phyloP scores from a whole-genome alignment of 345 rosid species.

The Brassica carinata region DNA sequence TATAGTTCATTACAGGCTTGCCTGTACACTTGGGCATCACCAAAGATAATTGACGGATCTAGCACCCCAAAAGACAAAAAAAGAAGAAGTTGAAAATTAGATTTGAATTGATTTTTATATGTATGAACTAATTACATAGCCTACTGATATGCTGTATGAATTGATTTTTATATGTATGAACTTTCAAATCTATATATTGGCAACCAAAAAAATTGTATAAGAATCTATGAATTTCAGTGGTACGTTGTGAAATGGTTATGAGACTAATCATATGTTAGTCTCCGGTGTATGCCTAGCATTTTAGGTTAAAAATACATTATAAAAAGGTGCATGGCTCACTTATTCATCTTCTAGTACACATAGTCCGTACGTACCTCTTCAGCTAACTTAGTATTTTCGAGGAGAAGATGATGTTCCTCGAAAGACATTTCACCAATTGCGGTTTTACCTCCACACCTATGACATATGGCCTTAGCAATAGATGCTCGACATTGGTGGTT shows the following conservation, averaged over 20 bases:
- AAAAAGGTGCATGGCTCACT: conserved; percentile 1
- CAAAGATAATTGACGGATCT: conserved; percentile 67
- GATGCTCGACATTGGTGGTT: conserved; percentile 66
- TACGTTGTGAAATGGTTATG: conserved; percentile 2
- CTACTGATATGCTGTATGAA: background rate
- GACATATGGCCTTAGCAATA: conserved; percentile 68
- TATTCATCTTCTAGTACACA: background rate
- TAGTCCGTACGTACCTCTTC: conserved; percentile 62
- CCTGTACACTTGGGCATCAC: conserved; percentile 57
- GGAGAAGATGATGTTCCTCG: conserved; percentile 81
- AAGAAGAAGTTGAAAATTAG: background rate
- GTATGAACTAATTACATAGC: background rate
- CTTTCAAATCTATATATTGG: background rate
- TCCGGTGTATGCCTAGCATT: background rate
- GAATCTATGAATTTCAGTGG: background rate
- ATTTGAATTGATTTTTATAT: background rate
- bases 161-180: background rate
- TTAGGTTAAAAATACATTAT: background rate
- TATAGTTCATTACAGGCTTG: conserved; percentile 55
- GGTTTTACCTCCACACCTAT: conserved; percentile 78
- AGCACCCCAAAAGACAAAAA: background rate
- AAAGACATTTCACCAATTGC: conserved; percentile 78
- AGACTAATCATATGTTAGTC: background rate
- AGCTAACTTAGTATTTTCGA: conserved; percentile 66
- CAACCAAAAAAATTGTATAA: background rate